Base-by-base conservation (phyloP, 2,329 filamentous ascomycete genomes). In the Pseudogymnoascus sp. region DNA sequence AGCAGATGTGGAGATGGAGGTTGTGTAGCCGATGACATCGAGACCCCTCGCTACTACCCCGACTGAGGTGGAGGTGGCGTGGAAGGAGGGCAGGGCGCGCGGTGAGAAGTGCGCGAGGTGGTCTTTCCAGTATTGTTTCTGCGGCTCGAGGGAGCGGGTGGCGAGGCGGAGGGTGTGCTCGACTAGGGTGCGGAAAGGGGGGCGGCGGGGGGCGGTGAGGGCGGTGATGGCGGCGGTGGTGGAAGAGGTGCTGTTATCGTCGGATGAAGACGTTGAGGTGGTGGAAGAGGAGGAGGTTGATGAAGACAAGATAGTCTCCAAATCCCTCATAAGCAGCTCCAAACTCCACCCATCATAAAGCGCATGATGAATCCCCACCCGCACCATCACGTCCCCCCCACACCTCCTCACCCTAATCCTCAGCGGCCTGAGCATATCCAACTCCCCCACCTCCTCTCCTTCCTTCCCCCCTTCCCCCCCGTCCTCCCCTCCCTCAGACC, bases 291-390 rank as follows among this genome's bases (percentile, higher is more conserved):
- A 68, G 42, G 0, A 67, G 38, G 1, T 76, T 65, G 4, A 65
- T 6, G 29, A 13, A 4, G 53, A 19, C 2, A 74, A 61, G 7
- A 88, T 67, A 0, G 69, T 70, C 3, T 82, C 78, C 4, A 96
- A 76, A 72, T 96, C 91, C 26, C 81, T 76, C 13, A 90, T 71
- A 0, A 96, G 74, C 31, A 93, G 78, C 61, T 96, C 89, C 71
- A 92, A 82, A 0, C 91, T 93, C 93, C 93, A 97, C n/a, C 92
- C 93, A 73, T 97, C 93, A 71, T 96, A 97, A 0, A 96, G 73
- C 0, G 90, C 86, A 74, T 97, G 93, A 71, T 96, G 92, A 0
- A 96, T 78, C 11, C 87, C 42, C 80, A 50, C 90, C 62, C 10
- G 33, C 53, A 35, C 29, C 8, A n/a, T 14, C 29, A 2, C 53